Conservation (phyloP, 352 stramenopile species). For the Globisporangium iwayamae region DNA sequence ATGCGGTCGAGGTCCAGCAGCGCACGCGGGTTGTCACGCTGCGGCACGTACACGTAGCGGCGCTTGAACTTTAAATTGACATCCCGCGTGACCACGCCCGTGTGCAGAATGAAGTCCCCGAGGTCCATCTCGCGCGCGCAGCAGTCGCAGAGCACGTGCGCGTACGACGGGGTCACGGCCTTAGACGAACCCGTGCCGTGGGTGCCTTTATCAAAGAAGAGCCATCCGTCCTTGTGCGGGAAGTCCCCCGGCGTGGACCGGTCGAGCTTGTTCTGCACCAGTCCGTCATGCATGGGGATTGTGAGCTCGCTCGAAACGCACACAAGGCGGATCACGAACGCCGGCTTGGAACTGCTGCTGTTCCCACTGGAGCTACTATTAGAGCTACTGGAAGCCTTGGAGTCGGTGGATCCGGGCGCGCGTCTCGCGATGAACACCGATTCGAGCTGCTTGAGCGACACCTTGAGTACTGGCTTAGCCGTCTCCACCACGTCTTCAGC, state of each 20-base stretch:
- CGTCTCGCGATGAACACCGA: constrained; percentile 1
- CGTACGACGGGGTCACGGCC: not conserved
- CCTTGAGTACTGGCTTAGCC: not conserved
- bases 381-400: not conserved
- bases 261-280: constrained; percentile 11
- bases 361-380: not conserved
- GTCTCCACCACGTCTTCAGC: not conserved
- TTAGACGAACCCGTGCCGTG: not conserved
- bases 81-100: not conserved
- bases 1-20: constrained; percentile 13
- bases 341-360: not conserved
- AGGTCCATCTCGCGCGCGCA: constrained; percentile 8
- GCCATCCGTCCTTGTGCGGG: constrained; percentile 17
- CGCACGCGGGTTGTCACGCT: constrained; percentile 6
- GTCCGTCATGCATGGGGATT: constrained; percentile 5
- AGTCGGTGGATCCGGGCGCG: not conserved
- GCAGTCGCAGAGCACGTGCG: constrained; percentile 13
- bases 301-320: constrained; percentile 5
- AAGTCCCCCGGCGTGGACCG: not conserved
- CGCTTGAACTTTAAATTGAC: constrained; percentile 13
- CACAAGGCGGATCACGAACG: constrained; percentile 12
- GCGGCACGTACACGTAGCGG: constrained; percentile 9
- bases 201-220: constrained; percentile 2
- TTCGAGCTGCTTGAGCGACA: constrained; percentile 1
- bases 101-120: constrained; percentile 5